Conservation (phyloP, 306 rosid genomes). For the Quercus gilva region DNA sequence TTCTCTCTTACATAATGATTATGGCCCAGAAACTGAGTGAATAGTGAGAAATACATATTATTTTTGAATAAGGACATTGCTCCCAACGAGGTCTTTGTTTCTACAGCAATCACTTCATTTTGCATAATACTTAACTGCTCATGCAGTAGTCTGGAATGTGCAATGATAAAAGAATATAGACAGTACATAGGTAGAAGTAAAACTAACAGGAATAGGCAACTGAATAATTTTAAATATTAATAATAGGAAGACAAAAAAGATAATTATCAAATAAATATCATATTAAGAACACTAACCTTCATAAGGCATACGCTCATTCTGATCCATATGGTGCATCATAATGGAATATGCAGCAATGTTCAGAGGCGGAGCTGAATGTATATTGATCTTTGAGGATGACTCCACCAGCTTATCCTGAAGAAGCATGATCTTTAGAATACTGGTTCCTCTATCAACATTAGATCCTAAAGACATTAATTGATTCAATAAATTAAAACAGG, state of each 20-base stretch:
- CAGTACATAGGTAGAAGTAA: background rate
- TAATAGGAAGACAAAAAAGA: background rate
- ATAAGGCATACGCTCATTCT: conserved; percentile 44
- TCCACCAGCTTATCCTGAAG: conserved; percentile 91
- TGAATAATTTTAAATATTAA: background rate
- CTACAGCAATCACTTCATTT: background rate
- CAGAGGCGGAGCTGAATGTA: conserved; percentile 46
- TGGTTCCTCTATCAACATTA: conserved; percentile 73
- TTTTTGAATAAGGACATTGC: too few species aligned
- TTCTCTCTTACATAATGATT: too few species aligned
- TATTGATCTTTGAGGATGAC: conserved; percentile 54
- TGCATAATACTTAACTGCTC: background rate
- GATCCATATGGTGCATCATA: conserved; percentile 45
- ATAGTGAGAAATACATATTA: too few species aligned
- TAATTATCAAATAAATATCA: background rate
- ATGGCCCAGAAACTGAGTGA: too few species aligned
- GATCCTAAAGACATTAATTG: conserved; percentile 58
- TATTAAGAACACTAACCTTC: conserved; percentile 64
- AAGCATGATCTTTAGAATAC: conserved; percentile 73
- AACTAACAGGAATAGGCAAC: background rate
- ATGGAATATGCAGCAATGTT: conserved; percentile 57
- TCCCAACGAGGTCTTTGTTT: too few species aligned
- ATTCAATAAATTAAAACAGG: conserved; percentile 46
- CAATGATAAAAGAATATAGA: background rate
- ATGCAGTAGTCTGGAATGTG: background rate